These are phyloP conservation scores for Ehretia macrophylla DNA, from an alignment of 257 asterid species.

Conservation along the genomic window DNA sequence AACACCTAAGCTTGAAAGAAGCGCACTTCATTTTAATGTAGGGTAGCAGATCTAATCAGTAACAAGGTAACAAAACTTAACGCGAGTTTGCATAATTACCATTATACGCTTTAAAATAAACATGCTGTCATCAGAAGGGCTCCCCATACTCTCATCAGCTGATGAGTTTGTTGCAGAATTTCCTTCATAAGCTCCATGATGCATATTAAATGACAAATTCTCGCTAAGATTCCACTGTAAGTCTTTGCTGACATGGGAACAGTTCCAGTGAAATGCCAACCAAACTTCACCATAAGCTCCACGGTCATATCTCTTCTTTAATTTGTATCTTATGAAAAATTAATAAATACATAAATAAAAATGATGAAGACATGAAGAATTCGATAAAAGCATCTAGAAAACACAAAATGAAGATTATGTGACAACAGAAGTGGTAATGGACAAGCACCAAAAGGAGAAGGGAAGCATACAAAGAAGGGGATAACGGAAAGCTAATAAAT, in stretches of 20 bases:
- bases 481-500: not conserved
- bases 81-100: slow-evolving; percentile 40
- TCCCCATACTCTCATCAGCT: slow-evolving; percentile 41
- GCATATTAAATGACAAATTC: slow-evolving; percentile 24
- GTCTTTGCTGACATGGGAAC: slow-evolving; percentile 56
- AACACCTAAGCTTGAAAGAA: too few relatives aligned
- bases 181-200: slow-evolving; percentile 35
- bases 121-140: slow-evolving; percentile 47
- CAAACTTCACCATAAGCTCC: slow-evolving; percentile 99
- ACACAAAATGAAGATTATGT: not conserved
- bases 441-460: too few relatives aligned
- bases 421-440: too few relatives aligned
- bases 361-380: not conserved
- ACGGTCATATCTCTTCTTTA: slow-evolving; percentile 91
- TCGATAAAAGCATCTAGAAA: not conserved
- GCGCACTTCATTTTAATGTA: too few relatives aligned
- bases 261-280: slow-evolving; percentile 95
- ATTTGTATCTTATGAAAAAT: slow-evolving; percentile 54
- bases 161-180: slow-evolving; percentile 21
- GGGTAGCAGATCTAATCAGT: too few relatives aligned
- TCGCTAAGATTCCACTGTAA: slow-evolving; percentile 29
- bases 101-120: slow-evolving; percentile 94
- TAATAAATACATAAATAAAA: not conserved
- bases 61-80: not conserved
- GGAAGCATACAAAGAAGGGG: not conserved